Base-by-base conservation (phyloP, 164 flowering plant genomes). In the Stephania cephalantha region DNA sequence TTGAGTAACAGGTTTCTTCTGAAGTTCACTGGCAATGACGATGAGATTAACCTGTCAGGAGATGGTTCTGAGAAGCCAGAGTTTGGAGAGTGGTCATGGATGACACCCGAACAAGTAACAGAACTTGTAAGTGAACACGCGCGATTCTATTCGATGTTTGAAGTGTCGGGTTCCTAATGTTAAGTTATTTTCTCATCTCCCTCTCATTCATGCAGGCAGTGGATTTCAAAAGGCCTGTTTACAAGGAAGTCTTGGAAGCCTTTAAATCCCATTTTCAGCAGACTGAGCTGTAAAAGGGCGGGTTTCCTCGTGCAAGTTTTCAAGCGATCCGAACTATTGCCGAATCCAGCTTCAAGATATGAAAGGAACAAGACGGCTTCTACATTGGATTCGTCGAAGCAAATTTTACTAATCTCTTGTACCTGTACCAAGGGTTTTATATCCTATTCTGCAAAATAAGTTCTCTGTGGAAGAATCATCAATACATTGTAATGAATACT, bases 81-180 rank as follows among this genome's bases (percentile, higher is more conserved):
- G 82, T 95, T 95, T 86, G 96, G 88, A 46, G 85, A 90, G 69
- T 95, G 99, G 99, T 76, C 95, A 73, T 95, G 99, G 99, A 83
- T 91, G 86, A 80, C 90, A 9, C 94, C 98, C 0, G 87, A 92
- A 30, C 82, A 91, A 84, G 81, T 95, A 45, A 61, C 89, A 46
- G 90, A 89, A 42, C 93, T 9, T 74, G 97, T 91, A 79, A 61
- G 95, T 87, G 30, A 70, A 52, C 22, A 18, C 68, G 31, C 9
- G 10, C 52, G 45, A 17, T 45, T 25, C 11, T 75, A 20, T 35
- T 30, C 48, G 42, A 65, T 7, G 46, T 15, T 13, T 46, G 61
- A 65, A 35, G 29, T 68, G 29, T 9, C n/a, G n/a, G 12, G 30
- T 22, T 46, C 73, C 18, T 77, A 46, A 65, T 46, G 44, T 53